A percentile compares a stretch with the other conserved stretches of the same genome.
Evolutionary conservation across 257 asterid genomes (phyloP).

Genomic region (Nemophila menziesii): DNA sequence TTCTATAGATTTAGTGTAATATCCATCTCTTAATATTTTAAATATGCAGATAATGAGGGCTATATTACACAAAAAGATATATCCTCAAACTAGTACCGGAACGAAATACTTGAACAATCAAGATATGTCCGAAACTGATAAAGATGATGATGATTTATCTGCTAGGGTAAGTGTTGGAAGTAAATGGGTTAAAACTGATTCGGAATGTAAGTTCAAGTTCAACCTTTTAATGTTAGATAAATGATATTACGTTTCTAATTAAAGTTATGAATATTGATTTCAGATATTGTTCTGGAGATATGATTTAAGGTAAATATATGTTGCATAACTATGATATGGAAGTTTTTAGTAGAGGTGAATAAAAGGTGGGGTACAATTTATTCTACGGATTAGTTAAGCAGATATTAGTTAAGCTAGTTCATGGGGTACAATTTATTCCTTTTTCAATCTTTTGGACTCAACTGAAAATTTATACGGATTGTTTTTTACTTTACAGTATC

Average conservation of each 20-base stretch:
- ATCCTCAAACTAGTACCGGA: constrained; percentile 38
- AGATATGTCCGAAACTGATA: constrained; percentile 16
- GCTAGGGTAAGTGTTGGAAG: constrained; percentile 17
- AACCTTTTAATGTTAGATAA: too few species aligned
- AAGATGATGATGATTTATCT: constrained; percentile 22
- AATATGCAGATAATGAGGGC: constrained; percentile 50
- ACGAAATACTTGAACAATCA: constrained; percentile 33
- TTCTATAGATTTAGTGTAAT: too few species aligned
- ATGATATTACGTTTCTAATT: too few species aligned
- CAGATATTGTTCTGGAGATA: too few species aligned
- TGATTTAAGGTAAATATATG: too few species aligned
- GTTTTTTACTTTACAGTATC: constrained; percentile 30
- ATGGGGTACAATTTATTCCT: constrained; percentile 34
- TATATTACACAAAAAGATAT: constrained; percentile 55
- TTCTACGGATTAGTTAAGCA: too few species aligned
- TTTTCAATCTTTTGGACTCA: neutral
- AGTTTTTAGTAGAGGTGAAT: too few species aligned
- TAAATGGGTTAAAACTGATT: constrained; percentile 84
- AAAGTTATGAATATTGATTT: too few species aligned
- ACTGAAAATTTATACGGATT: neutral
- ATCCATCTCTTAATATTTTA: too few species aligned
- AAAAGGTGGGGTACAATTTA: too few species aligned
- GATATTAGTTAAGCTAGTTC: constrained; percentile 77
- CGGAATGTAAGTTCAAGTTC: constrained; percentile 61
- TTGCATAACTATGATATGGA: too few species aligned